These are phyloP conservation scores for Ambrosia artemisiifolia DNA, from an alignment of 129 eudicot species.

Conservation along the genomic window DNA sequence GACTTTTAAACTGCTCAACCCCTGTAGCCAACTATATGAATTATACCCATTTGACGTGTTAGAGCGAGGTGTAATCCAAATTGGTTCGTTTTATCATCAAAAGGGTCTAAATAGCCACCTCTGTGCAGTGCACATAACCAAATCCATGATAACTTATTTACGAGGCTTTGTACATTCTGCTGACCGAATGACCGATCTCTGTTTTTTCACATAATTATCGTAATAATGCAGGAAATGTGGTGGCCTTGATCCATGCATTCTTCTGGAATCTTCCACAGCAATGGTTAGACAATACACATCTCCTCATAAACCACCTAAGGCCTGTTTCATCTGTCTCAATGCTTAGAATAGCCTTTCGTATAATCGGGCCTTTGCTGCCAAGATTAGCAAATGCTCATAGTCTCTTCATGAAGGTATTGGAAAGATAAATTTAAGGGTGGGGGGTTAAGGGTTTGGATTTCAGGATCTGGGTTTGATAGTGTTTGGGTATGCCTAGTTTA, in stretches of 20 bases:
- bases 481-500: not conserved
- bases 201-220: not conserved
- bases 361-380: slow-evolving; percentile 81
- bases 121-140: not conserved
- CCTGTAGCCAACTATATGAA: not conserved
- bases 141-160: not conserved
- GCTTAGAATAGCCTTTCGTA: slow-evolving; percentile 74
- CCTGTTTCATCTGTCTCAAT: slow-evolving; percentile 72
- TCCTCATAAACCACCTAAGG: slow-evolving; percentile 60
- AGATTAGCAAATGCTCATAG: slow-evolving; percentile 77
- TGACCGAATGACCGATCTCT: not conserved
- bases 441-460: not conserved
- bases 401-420: slow-evolving; percentile 66
- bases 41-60: not conserved
- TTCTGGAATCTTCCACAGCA: slow-evolving; percentile 81
- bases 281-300: slow-evolving; percentile 78
- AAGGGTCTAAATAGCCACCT: not conserved
- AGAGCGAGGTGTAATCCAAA: not conserved
- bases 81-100: not conserved
- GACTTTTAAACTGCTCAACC: not conserved
- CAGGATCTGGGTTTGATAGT: not conserved
- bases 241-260: slow-evolving; percentile 68
- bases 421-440: not conserved
- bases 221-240: slow-evolving; percentile 55
- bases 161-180: not conserved